These are phyloP conservation scores for Saccharata proteae DNA, from an alignment of 2,329 filamentous ascomycete genomes.

Conservation along the genomic window DNA sequence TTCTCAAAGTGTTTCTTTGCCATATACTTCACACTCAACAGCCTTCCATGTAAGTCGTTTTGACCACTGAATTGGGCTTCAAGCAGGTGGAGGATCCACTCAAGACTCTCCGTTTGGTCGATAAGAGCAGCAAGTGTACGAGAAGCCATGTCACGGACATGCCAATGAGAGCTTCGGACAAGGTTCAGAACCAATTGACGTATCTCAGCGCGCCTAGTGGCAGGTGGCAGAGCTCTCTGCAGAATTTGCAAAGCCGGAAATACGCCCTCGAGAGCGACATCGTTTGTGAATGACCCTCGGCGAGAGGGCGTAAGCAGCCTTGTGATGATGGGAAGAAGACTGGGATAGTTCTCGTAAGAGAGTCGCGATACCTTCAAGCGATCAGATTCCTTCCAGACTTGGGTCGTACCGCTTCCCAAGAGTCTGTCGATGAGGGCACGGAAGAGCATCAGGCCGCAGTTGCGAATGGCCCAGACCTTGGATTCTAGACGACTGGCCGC, in stretches of 20 bases:
- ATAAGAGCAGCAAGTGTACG: constrained; percentile 44
- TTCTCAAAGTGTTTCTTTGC: constrained; percentile 11
- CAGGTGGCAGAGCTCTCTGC: constrained; percentile 56
- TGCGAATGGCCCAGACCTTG: constrained; percentile 84
- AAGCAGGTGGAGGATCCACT: constrained; percentile 14
- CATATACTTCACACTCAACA: constrained; percentile 22
- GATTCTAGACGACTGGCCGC: constrained; percentile 70
- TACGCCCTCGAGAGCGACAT: constrained; percentile 46
- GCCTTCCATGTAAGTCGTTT: constrained; percentile 20
- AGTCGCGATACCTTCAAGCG: constrained; percentile 39
- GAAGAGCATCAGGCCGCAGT: constrained; percentile 82
- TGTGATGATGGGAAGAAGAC: constrained; percentile 51
- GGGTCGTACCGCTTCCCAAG: constrained; percentile 11
- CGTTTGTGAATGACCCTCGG: constrained; percentile 9
- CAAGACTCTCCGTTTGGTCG: constrained; percentile 14
- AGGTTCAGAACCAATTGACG: constrained; percentile 48
- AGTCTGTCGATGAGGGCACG: constrained; percentile 71
- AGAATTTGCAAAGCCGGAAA: constrained; percentile 78
- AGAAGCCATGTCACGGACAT: constrained; percentile 69
- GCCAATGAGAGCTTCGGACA: constrained; percentile 61
- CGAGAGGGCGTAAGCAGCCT: constrained; percentile 41
- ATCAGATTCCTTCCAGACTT: constrained; percentile 44
- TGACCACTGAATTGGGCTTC: constrained; percentile 8
- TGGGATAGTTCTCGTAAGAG: constrained; percentile 57
- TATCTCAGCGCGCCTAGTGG: constrained; percentile 42